Conservation (phyloP, 768 basidiomycete genomes). For the Gymnopilus dilepis region DNA sequence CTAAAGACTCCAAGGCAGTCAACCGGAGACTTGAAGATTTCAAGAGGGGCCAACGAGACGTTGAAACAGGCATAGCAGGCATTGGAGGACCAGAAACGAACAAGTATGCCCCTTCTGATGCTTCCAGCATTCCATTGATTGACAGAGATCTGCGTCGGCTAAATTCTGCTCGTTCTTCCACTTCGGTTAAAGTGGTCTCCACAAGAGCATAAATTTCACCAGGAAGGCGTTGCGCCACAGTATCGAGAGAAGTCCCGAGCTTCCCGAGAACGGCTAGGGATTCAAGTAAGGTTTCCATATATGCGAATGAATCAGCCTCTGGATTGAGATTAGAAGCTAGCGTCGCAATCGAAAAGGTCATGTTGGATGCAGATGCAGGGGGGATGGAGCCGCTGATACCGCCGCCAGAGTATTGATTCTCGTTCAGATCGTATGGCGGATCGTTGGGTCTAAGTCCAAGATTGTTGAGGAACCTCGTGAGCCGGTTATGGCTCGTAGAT, state of each 20-base stretch:
- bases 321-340: conserved; percentile 58
- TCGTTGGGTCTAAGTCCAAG: conserved; percentile 79
- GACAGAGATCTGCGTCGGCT: conserved; percentile 55
- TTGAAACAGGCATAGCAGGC: conserved; percentile 26
- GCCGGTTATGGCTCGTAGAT: conserved; percentile 48
- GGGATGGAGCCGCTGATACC: not conserved
- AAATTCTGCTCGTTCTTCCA: conserved; percentile 88
- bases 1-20: conserved; percentile 73
- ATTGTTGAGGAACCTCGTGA: conserved; percentile 67
- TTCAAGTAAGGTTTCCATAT: conserved; percentile 92
- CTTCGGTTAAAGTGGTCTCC: conserved; percentile 88
- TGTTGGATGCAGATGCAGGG: conserved; percentile 4
- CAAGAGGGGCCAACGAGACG: conserved; percentile 37
- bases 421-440: conserved; percentile 69
- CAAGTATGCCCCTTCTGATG: conserved; percentile 59
- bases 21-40: conserved; percentile 66
- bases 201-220: conserved; percentile 85
- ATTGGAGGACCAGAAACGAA: conserved; percentile 41
- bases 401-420: conserved; percentile 37
- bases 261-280: conserved; percentile 92
- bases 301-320: conserved; percentile 91
- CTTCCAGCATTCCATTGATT: conserved; percentile 40
- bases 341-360: conserved; percentile 24
- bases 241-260: conserved; percentile 83
- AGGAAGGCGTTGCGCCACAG: conserved; percentile 80